phyloP scores from a whole-genome alignment of 2,329 filamentous ascomycete genomes.

The Cercospora sojina region DNA sequence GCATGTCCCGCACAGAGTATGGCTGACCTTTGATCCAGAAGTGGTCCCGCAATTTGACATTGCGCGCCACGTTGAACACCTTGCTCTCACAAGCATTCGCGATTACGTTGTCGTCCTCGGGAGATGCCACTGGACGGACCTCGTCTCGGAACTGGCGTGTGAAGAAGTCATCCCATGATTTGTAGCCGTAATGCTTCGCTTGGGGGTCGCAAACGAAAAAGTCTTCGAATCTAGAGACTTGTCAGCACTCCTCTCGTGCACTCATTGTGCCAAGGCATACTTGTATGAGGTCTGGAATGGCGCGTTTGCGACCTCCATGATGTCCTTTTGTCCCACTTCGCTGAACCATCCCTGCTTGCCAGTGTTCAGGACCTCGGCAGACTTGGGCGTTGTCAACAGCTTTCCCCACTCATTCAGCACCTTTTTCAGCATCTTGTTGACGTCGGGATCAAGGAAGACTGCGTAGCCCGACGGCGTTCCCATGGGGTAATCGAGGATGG shows the following conservation, averaged over 20 bases:
- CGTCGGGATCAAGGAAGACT: conserved; percentile 54
- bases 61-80: conserved; percentile 53
- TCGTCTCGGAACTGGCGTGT: conserved; percentile 57
- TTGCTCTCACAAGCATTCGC: conserved; percentile 65
- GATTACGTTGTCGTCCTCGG: conserved; percentile 56
- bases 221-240: conserved; percentile 44
- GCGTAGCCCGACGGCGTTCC: conserved; percentile 54
- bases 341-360: conserved; percentile 45
- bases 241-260: neutral
- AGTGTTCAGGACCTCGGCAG: conserved; percentile 41
- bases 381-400: conserved; percentile 38
- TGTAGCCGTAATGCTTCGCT: conserved; percentile 58
- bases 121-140: conserved; percentile 58
- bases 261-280: neutral
- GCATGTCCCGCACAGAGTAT: conserved; percentile 54
- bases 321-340: conserved; percentile 40
- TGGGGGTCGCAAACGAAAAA: conserved; percentile 61
- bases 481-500: conserved; percentile 61
- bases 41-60: conserved; percentile 56
- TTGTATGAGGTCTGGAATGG: conserved; percentile 29
- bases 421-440: conserved; percentile 54
- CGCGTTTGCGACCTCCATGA: conserved; percentile 37
- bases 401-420: conserved; percentile 53
- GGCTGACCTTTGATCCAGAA: conserved; percentile 71
- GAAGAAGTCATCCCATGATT: conserved; percentile 71